Base-by-base conservation (phyloP, 805 yeast genomes). In the Saccharomycopsis sp. region DNA sequence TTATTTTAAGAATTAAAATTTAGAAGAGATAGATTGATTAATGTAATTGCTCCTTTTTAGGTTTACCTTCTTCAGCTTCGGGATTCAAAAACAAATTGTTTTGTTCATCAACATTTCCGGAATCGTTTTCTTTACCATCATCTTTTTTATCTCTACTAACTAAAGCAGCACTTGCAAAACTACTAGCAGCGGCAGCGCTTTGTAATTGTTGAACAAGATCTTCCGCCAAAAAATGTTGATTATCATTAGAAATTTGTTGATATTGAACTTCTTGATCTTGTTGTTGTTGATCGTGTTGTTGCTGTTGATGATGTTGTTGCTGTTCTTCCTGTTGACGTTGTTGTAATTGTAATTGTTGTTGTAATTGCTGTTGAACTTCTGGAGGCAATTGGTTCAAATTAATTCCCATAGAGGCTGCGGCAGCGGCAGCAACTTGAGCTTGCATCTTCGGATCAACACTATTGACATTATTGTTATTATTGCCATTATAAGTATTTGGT, bases 391-490 rank as follows among this genome's bases (percentile, higher is more conserved):
- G 26, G 21, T 38, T 47, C 13, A 32, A 33, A 31, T 31, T 31
- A 8, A 31, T 15, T 6, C 33, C 33, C 20, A 31, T 14, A 15
- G 38, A 33, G 25, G 46, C 41, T 37, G 45, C 26, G 20, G 48
- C 39, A 39, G 41, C 9, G 23, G 37, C 35, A 13, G 36, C 38
- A 20, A 41, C 40, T 18, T 38, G 41, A 26, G 39, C 36, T 20
- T 21, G 26, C 13, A 18, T 17, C 20, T 38, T 17, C 14, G 36
- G 35, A 35, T 21, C 15, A 34, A 30, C 17, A 37, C 49, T 10
- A 1, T 51, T 54, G 3, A 48, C 26, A 6, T 53, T 43, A 28
- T 45, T 55, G 1, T 49, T 35, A 12, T 53, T 40, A 8, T 52
- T 42, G 17, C 55, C 57, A 26, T 47, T 50, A n/a, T 49, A 51